A percentile compares a stretch with the other conserved stretches of the same genome.
Evolutionary conservation across 768 basidiomycete genomes (phyloP).

Genomic region (Ramaria rubella): DNA sequence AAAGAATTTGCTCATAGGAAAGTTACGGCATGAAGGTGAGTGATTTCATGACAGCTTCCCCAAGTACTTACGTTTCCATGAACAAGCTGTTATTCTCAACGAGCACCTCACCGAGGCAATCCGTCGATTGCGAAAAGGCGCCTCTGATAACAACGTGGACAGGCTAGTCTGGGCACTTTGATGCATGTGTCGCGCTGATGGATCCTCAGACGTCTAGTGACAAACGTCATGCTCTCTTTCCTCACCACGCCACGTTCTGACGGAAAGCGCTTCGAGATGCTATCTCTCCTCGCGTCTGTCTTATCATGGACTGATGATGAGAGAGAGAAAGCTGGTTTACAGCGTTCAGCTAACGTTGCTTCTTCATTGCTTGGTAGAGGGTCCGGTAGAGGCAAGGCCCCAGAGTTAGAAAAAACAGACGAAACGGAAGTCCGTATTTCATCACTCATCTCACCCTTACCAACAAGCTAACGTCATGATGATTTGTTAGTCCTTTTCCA

Average conservation of each 20-base stretch:
- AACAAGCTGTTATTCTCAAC: conserved; percentile 86
- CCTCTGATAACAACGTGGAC: conserved; percentile 85
- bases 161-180: conserved; percentile 23
- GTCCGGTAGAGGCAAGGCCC: conserved; percentile 33
- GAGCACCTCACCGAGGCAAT: conserved; percentile 97
- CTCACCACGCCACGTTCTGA: conserved; percentile 87
- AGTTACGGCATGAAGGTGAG: conserved; percentile 89
- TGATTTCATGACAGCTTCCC: conserved; percentile 1
- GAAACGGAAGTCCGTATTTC: conserved; percentile 64
- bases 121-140: conserved; percentile 82
- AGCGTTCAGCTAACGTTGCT: conserved; percentile 36
- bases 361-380: conserved; percentile 23
- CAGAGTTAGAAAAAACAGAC: conserved; percentile 71
- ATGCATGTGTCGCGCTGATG: not conserved
- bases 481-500: conserved; percentile 82
- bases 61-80: conserved; percentile 4
- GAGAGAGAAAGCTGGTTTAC: conserved; percentile 85
- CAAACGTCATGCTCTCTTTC: conserved; percentile 88
- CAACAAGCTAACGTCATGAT: no score
- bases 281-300: conserved; percentile 79
- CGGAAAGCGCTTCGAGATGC: conserved; percentile 94
- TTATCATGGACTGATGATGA: conserved; percentile 91
- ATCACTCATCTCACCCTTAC: conserved; percentile 2
- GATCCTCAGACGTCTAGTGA: conserved; percentile 64
- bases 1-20: conserved; percentile 91